A percentile compares a stretch with the other conserved stretches of the same genome.
Conservation (phyloP, 164 flowering plant species). For the Taxillus chinensis region DNA sequence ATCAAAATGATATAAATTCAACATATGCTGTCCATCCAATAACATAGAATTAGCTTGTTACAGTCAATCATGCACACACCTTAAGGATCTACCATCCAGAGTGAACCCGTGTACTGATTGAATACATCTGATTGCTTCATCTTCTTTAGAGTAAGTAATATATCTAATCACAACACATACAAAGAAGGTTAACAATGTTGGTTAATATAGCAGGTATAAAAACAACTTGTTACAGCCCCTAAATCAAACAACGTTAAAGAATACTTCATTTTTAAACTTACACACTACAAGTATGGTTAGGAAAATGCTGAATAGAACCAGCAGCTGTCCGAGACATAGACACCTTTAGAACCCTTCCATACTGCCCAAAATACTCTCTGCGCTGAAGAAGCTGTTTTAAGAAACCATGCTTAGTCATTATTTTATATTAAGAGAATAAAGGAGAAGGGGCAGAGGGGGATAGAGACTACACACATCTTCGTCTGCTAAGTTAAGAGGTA, state of each 20-base stretch:
- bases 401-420: background rate
- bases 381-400: conserved; percentile 75
- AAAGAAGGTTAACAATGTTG: background rate
- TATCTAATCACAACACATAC: conserved; percentile 39
- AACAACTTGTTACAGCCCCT: too few relatives aligned
- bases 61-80: conserved; percentile 25
- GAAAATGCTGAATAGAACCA: conserved; percentile 77
- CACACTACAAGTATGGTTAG: conserved; percentile 93
- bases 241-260: too few relatives aligned
- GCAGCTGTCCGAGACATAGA: conserved; percentile 85
- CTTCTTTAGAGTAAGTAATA: conserved; percentile 87
- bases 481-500: conserved; percentile 85
- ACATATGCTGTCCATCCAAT: too few relatives aligned
- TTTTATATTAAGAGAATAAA: background rate
- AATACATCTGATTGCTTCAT: conserved; percentile 94
- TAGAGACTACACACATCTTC: conserved; percentile 55
- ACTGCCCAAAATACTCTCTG: conserved; percentile 87
- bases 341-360: conserved; percentile 92
- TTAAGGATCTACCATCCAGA: conserved; percentile 80
- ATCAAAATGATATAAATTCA: background rate
- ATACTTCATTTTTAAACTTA: conserved; percentile 31
- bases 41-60: too few relatives aligned
- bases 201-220: too few relatives aligned
- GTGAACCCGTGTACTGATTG: conserved; percentile 83
- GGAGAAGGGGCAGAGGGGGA: conserved; percentile 1